Evolutionary conservation across 2,329 filamentous ascomycete species (phyloP).

Genomic region (Exophiala aquamarina): DNA sequence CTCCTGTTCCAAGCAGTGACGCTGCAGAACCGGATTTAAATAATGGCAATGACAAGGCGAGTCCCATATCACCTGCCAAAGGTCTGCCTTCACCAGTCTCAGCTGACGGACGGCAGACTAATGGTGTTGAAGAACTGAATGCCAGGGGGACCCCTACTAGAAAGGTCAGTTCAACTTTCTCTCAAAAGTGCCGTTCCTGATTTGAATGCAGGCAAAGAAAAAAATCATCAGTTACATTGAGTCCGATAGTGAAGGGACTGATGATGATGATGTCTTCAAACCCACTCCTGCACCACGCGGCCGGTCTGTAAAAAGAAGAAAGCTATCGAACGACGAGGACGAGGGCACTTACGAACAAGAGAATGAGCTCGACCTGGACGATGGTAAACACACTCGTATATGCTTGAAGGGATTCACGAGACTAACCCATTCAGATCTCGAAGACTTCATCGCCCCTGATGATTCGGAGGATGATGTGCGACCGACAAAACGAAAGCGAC

Average conservation of each 20-base stretch:
- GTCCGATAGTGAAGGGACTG: slow-evolving; percentile 70
- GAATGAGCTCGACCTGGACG: slow-evolving; percentile 56
- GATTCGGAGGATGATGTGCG: slow-evolving; percentile 71
- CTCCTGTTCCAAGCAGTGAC: slow-evolving; percentile 81
- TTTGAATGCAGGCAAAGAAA: slow-evolving; percentile 54
- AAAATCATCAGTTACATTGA: slow-evolving; percentile 76
- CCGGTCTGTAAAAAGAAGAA: slow-evolving; percentile 55
- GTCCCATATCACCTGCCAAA: slow-evolving; percentile 54
- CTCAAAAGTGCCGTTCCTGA: slow-evolving; percentile 3
- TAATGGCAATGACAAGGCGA: slow-evolving; percentile 34
- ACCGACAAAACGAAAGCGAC: slow-evolving; percentile 71
- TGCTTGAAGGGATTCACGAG: not conserved
- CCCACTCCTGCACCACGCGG: slow-evolving; percentile 49
- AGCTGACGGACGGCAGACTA: slow-evolving; percentile 40
- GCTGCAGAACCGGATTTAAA: slow-evolving; percentile 66
- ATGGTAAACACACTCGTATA: slow-evolving; percentile 43
- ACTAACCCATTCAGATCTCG: slow-evolving; percentile 60
- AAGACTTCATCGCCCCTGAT: slow-evolving; percentile 84
- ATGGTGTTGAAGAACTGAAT: slow-evolving; percentile 30
- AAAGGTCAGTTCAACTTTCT: slow-evolving; percentile 58
- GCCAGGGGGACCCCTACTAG: slow-evolving; percentile 72
- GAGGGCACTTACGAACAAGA: slow-evolving; percentile 70
- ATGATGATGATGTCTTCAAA: slow-evolving; percentile 69
- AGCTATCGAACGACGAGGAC: slow-evolving; percentile 64
- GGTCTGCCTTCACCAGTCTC: slow-evolving; percentile 45